These are phyloP conservation scores for Ganoderma lingzhi DNA, from an alignment of 1,284 basidiomycete species.

Conservation along the genomic window DNA sequence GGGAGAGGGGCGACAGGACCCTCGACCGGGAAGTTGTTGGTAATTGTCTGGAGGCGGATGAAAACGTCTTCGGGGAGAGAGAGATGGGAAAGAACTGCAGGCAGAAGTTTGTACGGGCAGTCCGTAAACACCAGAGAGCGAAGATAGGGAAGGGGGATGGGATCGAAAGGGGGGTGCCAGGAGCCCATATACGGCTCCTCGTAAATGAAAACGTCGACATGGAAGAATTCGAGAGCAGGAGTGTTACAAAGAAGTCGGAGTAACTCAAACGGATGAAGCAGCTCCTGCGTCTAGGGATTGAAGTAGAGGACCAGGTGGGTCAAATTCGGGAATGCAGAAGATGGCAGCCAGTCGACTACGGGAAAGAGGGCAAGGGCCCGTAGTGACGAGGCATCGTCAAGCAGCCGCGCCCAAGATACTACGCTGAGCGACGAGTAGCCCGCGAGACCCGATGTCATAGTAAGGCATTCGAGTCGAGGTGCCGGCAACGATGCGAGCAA, in stretches of 20 bases:
- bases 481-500: not conserved
- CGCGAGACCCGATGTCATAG: not conserved
- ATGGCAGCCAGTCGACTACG: not conserved
- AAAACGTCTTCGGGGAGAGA: not conserved
- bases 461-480: not conserved
- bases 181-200: not conserved
- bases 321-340: not conserved
- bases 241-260: not conserved
- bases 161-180: not conserved
- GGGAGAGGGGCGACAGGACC: not conserved
- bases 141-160: not conserved
- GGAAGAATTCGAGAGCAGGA: not conserved
- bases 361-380: not conserved
- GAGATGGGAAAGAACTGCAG: not conserved
- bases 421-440: no score
- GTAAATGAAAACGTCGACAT: not conserved
- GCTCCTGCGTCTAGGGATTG: no score
- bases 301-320: not conserved
- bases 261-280: not conserved
- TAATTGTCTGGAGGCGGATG: not conserved
- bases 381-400: not conserved
- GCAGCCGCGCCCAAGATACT: not conserved
- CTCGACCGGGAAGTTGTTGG: not conserved
- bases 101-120: not conserved
- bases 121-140: not conserved